Conservation (phyloP, 345 rosid genomes). For the Mercurialis annua region DNA sequence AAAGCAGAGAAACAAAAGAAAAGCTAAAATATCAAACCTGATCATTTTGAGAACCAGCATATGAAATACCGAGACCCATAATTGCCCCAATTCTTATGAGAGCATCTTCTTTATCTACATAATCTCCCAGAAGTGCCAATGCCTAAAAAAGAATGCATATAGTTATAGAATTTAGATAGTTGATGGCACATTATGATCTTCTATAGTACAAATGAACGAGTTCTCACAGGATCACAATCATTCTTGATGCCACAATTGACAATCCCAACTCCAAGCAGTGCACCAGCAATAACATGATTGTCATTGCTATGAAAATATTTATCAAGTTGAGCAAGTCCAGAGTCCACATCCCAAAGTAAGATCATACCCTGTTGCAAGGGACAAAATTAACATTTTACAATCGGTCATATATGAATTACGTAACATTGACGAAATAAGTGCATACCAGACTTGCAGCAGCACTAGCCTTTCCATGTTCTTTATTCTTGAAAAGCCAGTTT, state of each 20-base stretch:
- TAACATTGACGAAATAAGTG: conserved; percentile 7
- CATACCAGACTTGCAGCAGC: conserved; percentile 94
- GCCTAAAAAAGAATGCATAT: conserved; percentile 50
- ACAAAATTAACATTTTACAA: conserved; percentile 12
- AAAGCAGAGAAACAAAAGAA: neutral
- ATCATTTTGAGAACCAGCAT: conserved; percentile 86
- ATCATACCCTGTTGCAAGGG: conserved; percentile 72
- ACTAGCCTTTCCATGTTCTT: conserved; percentile 92
- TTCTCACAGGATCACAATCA: conserved; percentile 92
- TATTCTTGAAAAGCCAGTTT: conserved; percentile 94
- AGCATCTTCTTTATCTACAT: conserved; percentile 67
- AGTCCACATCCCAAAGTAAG: conserved; percentile 85
- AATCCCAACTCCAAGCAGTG: conserved; percentile 86
- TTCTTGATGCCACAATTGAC: conserved; percentile 75
- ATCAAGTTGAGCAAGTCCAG: conserved; percentile 86
- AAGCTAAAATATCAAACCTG: conserved; percentile 37
- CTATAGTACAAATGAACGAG: neutral
- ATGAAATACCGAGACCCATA: conserved; percentile 91
- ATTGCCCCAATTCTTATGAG: conserved; percentile 85
- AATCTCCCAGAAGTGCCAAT: conserved; percentile 75
- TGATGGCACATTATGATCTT: neutral
- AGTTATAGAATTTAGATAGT: conserved; percentile 4
- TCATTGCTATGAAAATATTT: conserved; percentile 84
- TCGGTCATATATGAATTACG: neutral
- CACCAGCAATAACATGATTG: conserved; percentile 82